Evolutionary conservation across 78 protist genomes (phyloP).

Genomic region (Bigelowiella natans): DNA sequence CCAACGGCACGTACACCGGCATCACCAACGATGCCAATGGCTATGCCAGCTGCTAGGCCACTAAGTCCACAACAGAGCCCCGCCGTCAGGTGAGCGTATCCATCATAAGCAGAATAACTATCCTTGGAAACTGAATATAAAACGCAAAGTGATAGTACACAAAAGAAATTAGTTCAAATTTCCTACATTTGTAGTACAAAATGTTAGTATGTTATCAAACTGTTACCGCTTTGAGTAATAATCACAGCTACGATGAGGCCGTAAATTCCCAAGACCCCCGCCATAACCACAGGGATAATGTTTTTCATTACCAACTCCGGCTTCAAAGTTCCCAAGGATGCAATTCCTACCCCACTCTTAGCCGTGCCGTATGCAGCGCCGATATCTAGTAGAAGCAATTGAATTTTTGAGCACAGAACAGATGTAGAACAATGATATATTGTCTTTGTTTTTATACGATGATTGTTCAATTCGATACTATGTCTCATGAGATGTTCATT

Average conservation of each 20-base stretch:
- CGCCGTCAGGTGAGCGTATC: constrained; percentile 54
- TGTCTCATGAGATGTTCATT: too few species aligned
- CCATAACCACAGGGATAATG: constrained; percentile 91
- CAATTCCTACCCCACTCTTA: constrained; percentile 90
- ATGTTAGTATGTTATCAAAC: too few species aligned
- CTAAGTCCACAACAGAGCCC: constrained; percentile 50
- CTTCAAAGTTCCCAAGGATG: constrained; percentile 84
- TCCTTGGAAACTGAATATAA: too few species aligned
- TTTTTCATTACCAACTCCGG: constrained; percentile 87
- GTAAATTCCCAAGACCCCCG: constrained; percentile 98
- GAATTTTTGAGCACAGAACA: too few species aligned
- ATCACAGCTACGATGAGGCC: constrained; percentile 95
- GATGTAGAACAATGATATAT: too few species aligned
- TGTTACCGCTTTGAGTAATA: constrained; percentile 20
- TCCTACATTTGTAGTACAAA: too few species aligned
- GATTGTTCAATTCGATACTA: too few species aligned
- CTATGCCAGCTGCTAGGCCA: constrained; percentile 88
- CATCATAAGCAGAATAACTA: background rate
- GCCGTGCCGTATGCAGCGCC: constrained; percentile 99
- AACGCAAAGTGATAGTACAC: too few species aligned
- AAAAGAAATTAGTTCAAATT: too few species aligned
- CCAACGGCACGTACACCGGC: constrained; percentile 77
- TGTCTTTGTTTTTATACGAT: too few species aligned
- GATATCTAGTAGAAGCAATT: constrained; percentile 78
- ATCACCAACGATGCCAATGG: constrained; percentile 90